Evolutionary conservation across 306 rosid genomes (phyloP).

Genomic region (Casuarina cunninghamiana): DNA sequence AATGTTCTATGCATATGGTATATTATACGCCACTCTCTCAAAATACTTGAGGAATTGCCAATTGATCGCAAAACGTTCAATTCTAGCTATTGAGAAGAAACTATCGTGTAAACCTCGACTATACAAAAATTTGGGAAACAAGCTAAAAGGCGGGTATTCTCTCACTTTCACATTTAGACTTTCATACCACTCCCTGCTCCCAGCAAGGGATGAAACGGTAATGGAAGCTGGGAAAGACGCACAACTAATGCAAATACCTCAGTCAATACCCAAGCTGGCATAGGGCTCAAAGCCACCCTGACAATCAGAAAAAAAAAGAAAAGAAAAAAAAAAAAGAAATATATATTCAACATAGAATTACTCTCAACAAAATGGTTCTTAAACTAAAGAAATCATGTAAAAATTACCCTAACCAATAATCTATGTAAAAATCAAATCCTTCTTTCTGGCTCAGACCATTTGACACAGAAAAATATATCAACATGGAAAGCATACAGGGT

Average conservation of each 20-base stretch:
- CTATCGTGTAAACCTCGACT: background rate
- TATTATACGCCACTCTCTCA: background rate
- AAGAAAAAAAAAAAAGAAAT: too few species aligned
- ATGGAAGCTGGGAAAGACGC: slow-evolving; percentile 22
- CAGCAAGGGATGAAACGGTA: slow-evolving; percentile 12
- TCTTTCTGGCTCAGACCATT: background rate
- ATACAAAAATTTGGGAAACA: background rate
- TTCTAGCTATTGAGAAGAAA: background rate
- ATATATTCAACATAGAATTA: slow-evolving; percentile 12
- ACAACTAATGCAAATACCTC: slow-evolving; percentile 23
- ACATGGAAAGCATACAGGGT: background rate
- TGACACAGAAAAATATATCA: background rate
- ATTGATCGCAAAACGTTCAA: background rate
- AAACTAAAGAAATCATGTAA: slow-evolving; percentile 1
- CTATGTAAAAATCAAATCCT: background rate
- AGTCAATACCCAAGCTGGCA: slow-evolving; percentile 52
- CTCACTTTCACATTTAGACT: background rate
- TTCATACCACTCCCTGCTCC: background rate
- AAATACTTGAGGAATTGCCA: background rate
- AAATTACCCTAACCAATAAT: background rate
- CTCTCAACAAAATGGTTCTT: slow-evolving; percentile 2
- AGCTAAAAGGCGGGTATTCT: background rate
- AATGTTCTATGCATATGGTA: background rate
- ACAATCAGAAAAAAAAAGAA: slow-evolving; percentile 26
- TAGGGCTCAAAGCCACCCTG: slow-evolving; percentile 50